Base-by-base conservation (phyloP, 2,329 filamentous ascomycete genomes). In the Botrytis aclada region DNA sequence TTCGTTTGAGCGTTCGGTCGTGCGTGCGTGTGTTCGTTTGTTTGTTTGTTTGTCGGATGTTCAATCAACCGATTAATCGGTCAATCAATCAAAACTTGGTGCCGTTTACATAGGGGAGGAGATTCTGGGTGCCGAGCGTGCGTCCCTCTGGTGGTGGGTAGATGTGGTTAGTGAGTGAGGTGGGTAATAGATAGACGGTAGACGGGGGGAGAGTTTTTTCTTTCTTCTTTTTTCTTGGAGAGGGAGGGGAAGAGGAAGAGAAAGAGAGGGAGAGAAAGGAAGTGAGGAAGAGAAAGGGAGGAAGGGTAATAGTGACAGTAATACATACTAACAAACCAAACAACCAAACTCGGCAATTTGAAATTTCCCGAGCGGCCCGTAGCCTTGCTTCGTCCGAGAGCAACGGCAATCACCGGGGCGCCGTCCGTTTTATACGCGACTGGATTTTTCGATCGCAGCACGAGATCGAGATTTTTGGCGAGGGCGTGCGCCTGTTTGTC, bases 281-380 rank as follows among this genome's bases (percentile, higher is more conserved):
- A n/a, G n/a, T n/a, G n/a, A 51, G 25, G 10, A 6, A n/a, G 2
- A 25, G 45, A 9, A 47, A 47, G 3, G n/a, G n/a, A 51, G 25
- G 10, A 1, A 51, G 1, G n/a, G 5, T 4, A n/a, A 47, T 8
- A 47, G 60, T 18, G 22, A 34, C n/a, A 43, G 70, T 25, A 51
- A 71, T 34, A 76, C 81, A 65, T 75, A 75, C 76, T 79, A 29
- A 74, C 54, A 25, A 71, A 76, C 76, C 77, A 79, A 54, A 80
- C 70, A 22, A 79, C 56, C 14, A 79, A 29, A 72, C 76, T 75
- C 7, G 79, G 79, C 20, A 80, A 45, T 41, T 77, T 78, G 51
- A 75, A 75, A 9, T 71, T 76, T 14, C 77, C 78, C 47, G 74
- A 72, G 8, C 75, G 64, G 0, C 79, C 79, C 1, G 76, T 79